Evolutionary conservation across 805 yeast genomes (phyloP).

Genomic region (Saccharomycopsis sp.): DNA sequence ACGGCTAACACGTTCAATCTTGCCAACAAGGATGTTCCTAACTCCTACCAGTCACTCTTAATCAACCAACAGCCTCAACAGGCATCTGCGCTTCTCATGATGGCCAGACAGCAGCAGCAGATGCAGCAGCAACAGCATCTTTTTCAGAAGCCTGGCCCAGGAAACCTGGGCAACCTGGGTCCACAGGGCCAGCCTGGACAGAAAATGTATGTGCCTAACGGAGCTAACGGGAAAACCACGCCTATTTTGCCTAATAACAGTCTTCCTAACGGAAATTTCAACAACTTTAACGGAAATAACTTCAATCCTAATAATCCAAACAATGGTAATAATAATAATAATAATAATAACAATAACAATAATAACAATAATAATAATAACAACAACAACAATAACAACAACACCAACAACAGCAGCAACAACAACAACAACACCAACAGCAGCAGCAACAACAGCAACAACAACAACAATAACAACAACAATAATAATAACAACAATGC

Average conservation of each 20-base stretch:
- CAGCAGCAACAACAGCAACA: slow-evolving; percentile 21
- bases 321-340: background rate
- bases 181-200: too few relatives aligned
- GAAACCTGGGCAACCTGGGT: slow-evolving; percentile 7
- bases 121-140: background rate
- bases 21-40: too few relatives aligned
- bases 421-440: too few relatives aligned
- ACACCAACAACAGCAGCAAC: slow-evolving; percentile 20
- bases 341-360: background rate
- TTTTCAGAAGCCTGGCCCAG: too few relatives aligned
- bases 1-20: background rate
- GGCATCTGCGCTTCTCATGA: background rate
- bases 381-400: background rate
- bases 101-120: slow-evolving; percentile 1
- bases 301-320: background rate
- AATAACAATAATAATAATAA: background rate
- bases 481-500: background rate
- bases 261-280: background rate
- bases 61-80: too few relatives aligned
- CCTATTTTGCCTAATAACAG: background rate
- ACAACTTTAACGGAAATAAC: background rate
- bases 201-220: too few relatives aligned
- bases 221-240: background rate
- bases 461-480: slow-evolving; percentile 24
- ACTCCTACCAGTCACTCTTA: too few relatives aligned